These are phyloP conservation scores for Colletotrichum coccodes DNA, from an alignment of 2,329 filamentous ascomycete genomes.

Conservation along the genomic window DNA sequence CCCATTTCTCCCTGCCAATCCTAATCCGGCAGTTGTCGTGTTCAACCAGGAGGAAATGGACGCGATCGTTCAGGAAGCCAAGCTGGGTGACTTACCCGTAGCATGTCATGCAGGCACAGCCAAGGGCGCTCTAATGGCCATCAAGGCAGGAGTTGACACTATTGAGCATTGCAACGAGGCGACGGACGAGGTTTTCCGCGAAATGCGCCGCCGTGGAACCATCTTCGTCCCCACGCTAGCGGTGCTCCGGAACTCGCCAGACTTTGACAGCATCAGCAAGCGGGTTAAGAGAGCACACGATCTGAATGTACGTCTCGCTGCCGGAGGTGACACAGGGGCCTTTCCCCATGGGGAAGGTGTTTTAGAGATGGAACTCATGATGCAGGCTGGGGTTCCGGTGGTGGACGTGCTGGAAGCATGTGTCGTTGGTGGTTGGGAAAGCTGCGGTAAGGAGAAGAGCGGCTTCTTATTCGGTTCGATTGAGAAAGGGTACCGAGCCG, in stretches of 20 bases:
- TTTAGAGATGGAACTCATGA: constrained; percentile 64
- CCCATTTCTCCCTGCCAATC: constrained; percentile 42
- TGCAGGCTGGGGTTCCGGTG: constrained; percentile 59
- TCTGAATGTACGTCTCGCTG: constrained; percentile 58
- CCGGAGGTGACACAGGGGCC: constrained; percentile 64
- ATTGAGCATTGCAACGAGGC: constrained; percentile 57
- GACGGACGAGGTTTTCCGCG: constrained; percentile 51
- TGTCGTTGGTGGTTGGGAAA: constrained; percentile 64
- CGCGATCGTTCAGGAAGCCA: constrained; percentile 59
- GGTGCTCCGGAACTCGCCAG: constrained; percentile 37
- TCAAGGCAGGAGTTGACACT: constrained; percentile 55
- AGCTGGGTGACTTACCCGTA: constrained; percentile 51
- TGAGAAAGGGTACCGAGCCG: constrained; percentile 58
- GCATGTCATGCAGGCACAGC: constrained; percentile 53
- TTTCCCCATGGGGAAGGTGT: constrained; percentile 63
- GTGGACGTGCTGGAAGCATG: constrained; percentile 60
- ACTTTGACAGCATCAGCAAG: constrained; percentile 42
- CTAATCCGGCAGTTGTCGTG: constrained; percentile 54
- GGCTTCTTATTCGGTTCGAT: constrained; percentile 63
- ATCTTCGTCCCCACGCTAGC: constrained; percentile 65
- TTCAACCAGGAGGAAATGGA: constrained; percentile 61
- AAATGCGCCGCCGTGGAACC: constrained; percentile 53
- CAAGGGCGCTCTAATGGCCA: constrained; percentile 55
- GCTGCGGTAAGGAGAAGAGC: constrained; percentile 62
- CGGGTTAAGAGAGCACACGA: constrained; percentile 55